Conservation (phyloP, 2,329 filamentous ascomycete species). For the Aspergillus calidoustus region DNA sequence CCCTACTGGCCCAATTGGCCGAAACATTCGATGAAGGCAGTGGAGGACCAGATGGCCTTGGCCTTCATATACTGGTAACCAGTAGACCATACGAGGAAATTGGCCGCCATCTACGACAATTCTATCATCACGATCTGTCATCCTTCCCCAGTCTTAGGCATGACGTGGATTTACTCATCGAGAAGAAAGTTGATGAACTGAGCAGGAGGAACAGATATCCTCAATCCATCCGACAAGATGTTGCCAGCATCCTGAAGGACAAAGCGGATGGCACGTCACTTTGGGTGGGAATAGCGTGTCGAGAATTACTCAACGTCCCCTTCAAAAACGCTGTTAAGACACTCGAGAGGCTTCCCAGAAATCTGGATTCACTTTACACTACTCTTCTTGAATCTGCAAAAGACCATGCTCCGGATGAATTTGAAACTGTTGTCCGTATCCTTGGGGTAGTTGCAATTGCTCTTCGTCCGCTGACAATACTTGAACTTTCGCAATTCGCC, state of each 20-base stretch:
- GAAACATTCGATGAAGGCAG: conserved; percentile 7
- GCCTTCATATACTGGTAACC: conserved; percentile 7
- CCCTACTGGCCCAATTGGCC: conserved; percentile 20
- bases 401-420: not conserved
- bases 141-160: not conserved
- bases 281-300: conserved; percentile 24
- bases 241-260: conserved; percentile 17
- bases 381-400: conserved; percentile 6
- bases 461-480: not conserved
- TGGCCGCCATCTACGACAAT: not conserved
- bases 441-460: conserved; percentile 10
- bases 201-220: conserved; percentile 15
- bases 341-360: not conserved
- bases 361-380: conserved; percentile 5
- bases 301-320: conserved; percentile 4
- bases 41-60: not conserved
- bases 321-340: not conserved
- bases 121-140: not conserved
- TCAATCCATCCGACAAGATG: not conserved
- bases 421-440: conserved; percentile 3
- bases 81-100: conserved; percentile 10
- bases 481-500: conserved; percentile 5
- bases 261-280: conserved; percentile 27
- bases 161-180: not conserved
- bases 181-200: conserved; percentile 17